Conservation (phyloP, 148 eudicot species). For the Selenicereus undatus region DNA sequence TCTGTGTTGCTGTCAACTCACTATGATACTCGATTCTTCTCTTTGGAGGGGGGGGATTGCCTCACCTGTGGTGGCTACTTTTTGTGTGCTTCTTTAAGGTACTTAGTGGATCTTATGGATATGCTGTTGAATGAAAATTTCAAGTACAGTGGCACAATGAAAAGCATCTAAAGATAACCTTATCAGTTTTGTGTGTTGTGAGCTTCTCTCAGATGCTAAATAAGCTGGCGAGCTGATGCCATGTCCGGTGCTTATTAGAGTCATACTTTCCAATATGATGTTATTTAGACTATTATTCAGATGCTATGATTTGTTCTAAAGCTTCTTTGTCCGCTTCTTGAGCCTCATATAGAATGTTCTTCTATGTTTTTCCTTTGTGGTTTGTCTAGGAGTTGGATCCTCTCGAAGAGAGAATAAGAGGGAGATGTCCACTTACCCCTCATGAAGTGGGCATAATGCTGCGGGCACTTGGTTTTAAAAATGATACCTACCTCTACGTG, state of each 20-base stretch:
- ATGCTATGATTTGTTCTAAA: background rate
- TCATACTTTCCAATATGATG: background rate
- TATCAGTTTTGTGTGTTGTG: background rate
- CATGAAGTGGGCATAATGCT: constrained; percentile 92
- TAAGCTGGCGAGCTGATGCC: background rate
- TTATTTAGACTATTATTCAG: background rate
- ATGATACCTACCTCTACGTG: constrained; percentile 76
- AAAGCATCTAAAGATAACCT: background rate
- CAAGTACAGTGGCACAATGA: background rate
- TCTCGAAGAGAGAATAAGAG: constrained; percentile 72
- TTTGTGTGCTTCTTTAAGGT: background rate
- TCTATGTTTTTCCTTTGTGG: background rate
- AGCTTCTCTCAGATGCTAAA: background rate
- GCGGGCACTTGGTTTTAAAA: constrained; percentile 82
- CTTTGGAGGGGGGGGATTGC: no score
- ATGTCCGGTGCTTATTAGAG: no score
- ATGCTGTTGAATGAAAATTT: background rate
- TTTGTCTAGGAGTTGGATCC: constrained; percentile 70
- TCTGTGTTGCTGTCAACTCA: no score
- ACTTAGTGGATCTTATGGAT: background rate
- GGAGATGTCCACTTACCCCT: constrained; percentile 96
- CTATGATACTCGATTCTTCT: no score
- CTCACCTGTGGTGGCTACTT: background rate
- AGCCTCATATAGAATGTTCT: background rate
- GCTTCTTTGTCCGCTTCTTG: background rate